Base-by-base conservation (phyloP, 2,329 filamentous ascomycete genomes). In the Aspergillus glaucus region DNA sequence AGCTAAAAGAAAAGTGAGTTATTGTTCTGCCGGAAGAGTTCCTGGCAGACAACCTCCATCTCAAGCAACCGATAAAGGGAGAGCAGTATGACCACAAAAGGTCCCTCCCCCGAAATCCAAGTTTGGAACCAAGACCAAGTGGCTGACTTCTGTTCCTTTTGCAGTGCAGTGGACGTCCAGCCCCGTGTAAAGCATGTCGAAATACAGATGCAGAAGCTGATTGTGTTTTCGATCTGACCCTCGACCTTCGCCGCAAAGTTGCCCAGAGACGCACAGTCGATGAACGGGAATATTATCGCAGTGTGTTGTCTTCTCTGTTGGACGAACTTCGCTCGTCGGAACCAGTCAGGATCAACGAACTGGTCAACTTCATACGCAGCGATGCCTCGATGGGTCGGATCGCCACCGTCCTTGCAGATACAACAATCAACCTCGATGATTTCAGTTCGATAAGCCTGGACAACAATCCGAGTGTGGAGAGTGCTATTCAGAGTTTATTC, bases 211-310 rank as follows among this genome's bases (percentile, higher is more conserved):
- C 55, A 22, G 55, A 62, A 22, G 58, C 55, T 15, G 54, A 62
- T 37, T 71, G 69, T 43, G 53, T 59, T 6, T 71, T 71, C 55
- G 65, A 70, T 50, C 60, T 63, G 43, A 62, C 54, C 14, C 60
- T 62, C 34, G 68, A 71, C 46, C 52, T 67, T 3, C 57, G 69
- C 39, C 66, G 67, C 21, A 69, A 70, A 52, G 61, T 67, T 15
- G 63, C 61, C 32, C 60, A 63, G 14, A 69, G 67, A 51, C 62
- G 65, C 19, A 66, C 62, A 10, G 55, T 66, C 9, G 57, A 60
- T 12, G 69, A 71, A 46, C 55, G 69, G 36, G 57, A 63, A 44
- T 59, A 62, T 44, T 64, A 67, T 46, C 68, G 61, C 46, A 53
- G 61, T 36, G 47, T 69, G 44, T 46, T 70, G 2, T 55, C 61